Conservation (phyloP, 768 basidiomycete species). For the Gelatoporia subvermispora region DNA sequence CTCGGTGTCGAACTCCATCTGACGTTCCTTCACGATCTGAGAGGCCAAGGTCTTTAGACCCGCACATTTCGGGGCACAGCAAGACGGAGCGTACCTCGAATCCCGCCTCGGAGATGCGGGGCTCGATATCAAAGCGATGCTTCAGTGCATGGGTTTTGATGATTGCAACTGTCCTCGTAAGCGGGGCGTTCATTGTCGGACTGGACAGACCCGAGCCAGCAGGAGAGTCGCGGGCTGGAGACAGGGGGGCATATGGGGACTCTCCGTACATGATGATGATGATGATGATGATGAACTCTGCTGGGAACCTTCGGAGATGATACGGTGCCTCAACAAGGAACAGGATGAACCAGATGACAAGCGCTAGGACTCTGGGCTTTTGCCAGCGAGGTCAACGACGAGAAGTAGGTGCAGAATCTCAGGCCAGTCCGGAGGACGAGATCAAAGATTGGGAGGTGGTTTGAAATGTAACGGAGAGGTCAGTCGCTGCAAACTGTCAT, state of each 20-base stretch:
- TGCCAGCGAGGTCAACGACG: background rate
- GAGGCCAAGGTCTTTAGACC: background rate
- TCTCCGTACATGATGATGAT: constrained; percentile 9
- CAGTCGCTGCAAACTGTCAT: background rate
- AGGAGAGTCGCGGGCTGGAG: background rate
- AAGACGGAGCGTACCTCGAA: constrained; percentile 58
- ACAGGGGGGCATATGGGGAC: constrained; percentile 6
- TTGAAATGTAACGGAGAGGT: constrained; percentile 8
- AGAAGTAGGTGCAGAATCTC: background rate
- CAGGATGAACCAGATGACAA: background rate
- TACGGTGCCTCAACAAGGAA: constrained; percentile 3
- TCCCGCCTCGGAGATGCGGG: constrained; percentile 69
- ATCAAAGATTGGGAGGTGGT: constrained; percentile 11
- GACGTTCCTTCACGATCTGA: constrained; percentile 82
- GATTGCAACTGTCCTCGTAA: constrained; percentile 72
- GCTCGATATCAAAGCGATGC: constrained; percentile 77
- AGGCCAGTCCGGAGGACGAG: background rate
- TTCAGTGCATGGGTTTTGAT: constrained; percentile 77
- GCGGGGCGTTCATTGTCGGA: background rate
- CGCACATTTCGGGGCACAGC: constrained; percentile 5
- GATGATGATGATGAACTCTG: constrained; percentile 13
- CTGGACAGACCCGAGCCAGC: too few relatives aligned
- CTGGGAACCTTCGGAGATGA: background rate
- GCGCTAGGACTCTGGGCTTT: constrained; percentile 1
- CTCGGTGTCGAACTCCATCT: constrained; percentile 85